Evolutionary conservation across 257 asterid species (phyloP).

Genomic region (Solanum gandarillasii): DNA sequence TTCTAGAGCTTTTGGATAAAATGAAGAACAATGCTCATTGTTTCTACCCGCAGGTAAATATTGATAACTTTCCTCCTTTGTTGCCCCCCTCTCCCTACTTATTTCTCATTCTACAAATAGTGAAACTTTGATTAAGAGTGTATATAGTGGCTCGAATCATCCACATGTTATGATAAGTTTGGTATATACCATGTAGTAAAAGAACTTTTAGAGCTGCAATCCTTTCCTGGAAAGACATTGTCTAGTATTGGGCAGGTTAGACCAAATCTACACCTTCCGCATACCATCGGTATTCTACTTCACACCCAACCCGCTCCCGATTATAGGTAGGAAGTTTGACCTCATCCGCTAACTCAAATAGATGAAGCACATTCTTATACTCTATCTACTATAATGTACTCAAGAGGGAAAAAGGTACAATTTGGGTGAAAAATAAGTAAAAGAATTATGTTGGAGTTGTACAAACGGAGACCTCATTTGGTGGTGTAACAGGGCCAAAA

Average conservation of each 20-base stretch:
- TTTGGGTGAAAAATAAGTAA: neutral
- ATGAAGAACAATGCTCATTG: slow-evolving; percentile 42
- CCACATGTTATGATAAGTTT: neutral
- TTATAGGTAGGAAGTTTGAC: neutral
- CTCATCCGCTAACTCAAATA: neutral
- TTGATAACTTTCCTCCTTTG: neutral
- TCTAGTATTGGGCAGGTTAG: neutral
- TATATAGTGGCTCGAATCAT: neutral
- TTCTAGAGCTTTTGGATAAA: slow-evolving; percentile 58
- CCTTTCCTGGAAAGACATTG: neutral
- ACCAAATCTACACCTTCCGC: neutral
- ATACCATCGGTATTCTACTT: neutral
- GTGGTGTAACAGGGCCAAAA: neutral
- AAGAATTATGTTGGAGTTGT: neutral
- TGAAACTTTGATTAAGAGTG: neutral
- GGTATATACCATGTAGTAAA: neutral
- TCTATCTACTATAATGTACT: neutral
- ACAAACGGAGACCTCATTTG: neutral
- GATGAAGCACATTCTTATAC: neutral
- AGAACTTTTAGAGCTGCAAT: neutral
- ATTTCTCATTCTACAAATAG: neutral
- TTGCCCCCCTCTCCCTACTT: neutral
- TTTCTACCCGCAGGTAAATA: slow-evolving; percentile 64
- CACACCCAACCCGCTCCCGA: neutral
- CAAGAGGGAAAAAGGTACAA: neutral